phyloP scores from a whole-genome alignment of 306 rosid species.

The Prinsepia uniflora region DNA sequence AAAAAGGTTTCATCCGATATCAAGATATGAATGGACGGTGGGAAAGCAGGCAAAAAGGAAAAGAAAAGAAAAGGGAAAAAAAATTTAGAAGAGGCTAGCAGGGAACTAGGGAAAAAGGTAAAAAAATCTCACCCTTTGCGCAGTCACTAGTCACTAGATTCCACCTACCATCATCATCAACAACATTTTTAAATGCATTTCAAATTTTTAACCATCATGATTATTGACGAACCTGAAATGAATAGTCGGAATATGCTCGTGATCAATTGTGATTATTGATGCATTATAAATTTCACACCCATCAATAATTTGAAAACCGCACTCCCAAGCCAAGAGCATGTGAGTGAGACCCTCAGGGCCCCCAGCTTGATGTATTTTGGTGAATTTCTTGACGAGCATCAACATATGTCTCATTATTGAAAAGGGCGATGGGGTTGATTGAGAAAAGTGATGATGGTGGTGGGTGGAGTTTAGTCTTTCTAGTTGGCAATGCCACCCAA shows the following conservation, averaged over 20 bases:
- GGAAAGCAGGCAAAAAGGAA: neutral
- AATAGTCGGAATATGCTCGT: too few species aligned
- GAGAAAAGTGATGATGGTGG: conserved; percentile 1
- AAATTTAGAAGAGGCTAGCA: conserved; percentile 29
- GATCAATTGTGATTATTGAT: neutral
- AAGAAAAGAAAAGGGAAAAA: conserved; percentile 5
- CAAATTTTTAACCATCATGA: too few species aligned
- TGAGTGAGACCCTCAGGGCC: neutral
- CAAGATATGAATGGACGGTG: conserved; percentile 17
- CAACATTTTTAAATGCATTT: conserved; percentile 7
- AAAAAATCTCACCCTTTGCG: conserved; percentile 37
- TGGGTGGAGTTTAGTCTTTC: conserved; percentile 10
- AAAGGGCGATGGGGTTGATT: neutral
- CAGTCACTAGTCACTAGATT: neutral
- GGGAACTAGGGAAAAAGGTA: conserved; percentile 40
- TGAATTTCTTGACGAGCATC: conserved; percentile 1
- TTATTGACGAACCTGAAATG: too few species aligned
- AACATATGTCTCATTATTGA: conserved; percentile 8
- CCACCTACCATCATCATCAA: neutral
- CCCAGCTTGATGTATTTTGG: neutral
- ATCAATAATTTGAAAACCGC: neutral
- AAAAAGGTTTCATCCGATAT: conserved; percentile 6
- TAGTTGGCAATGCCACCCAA: neutral
- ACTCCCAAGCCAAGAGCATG: neutral
- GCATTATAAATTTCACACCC: neutral